Evolutionary conservation across 2,329 filamentous ascomycete genomes (phyloP).

Genomic region (Hypoxylon sp.): DNA sequence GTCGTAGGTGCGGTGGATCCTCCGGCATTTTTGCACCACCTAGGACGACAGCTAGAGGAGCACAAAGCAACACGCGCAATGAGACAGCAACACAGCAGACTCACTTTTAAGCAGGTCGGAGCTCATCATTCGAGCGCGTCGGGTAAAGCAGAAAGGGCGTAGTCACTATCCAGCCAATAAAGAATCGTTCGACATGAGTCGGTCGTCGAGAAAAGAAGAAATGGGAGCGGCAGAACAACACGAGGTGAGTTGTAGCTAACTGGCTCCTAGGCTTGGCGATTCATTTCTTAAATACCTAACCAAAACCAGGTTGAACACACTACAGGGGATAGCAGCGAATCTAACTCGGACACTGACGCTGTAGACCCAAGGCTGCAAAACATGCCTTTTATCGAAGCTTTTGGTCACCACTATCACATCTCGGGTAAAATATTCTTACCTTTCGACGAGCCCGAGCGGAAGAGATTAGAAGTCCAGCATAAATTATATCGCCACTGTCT

Average conservation of each 20-base stretch:
- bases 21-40: slow-evolving; percentile 36
- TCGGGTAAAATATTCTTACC: slow-evolving; percentile 53
- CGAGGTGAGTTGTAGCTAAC: slow-evolving; percentile 31
- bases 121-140: slow-evolving; percentile 3
- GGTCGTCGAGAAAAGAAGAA: slow-evolving; percentile 26
- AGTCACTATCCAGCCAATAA: neutral
- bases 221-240: slow-evolving; percentile 23
- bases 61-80: slow-evolving; percentile 31
- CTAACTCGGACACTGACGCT: slow-evolving; percentile 32
- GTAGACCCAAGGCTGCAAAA: slow-evolving; percentile 33
- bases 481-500: slow-evolving; percentile 50
- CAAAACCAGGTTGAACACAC: slow-evolving; percentile 31
- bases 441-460: slow-evolving; percentile 51
- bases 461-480: slow-evolving; percentile 50
- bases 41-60: slow-evolving; percentile 36
- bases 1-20: slow-evolving; percentile 43
- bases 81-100: slow-evolving; percentile 34
- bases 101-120: slow-evolving; percentile 28
- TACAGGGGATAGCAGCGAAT: slow-evolving; percentile 31
- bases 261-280: neutral
- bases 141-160: neutral
- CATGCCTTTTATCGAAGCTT: slow-evolving; percentile 49
- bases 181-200: slow-evolving; percentile 31
- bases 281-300: slow-evolving; percentile 22
- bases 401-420: slow-evolving; percentile 50